Evolutionary conservation across 2,329 filamentous ascomycete genomes (phyloP), one percentile per base, ranked within the genome.

Genomic region (Paecilomyces dactylethromorphus): DNA sequence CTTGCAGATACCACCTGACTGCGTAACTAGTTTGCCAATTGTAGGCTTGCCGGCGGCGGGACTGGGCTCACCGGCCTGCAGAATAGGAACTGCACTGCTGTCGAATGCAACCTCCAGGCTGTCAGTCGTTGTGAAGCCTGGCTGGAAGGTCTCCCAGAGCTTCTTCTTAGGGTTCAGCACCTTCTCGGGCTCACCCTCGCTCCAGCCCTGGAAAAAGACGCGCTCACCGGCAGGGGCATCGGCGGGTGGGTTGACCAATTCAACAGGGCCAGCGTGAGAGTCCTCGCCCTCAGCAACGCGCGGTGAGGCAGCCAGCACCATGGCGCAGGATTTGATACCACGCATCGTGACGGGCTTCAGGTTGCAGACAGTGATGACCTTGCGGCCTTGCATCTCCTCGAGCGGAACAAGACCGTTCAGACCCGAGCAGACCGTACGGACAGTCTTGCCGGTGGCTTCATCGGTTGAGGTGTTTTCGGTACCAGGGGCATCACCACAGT

Each of bases 311-410:
- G 94, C 94, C 45, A 99, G 84, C 15, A 99, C 94, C 94, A 99
- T 97, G 70, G 92, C 88, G 57, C 78, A 82, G 32, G 83, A 89
- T 73, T 89, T 89, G 73, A 91, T 84, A 65, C 94, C 94, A 64
- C 94, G 90, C 94, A 99, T 99, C 76, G 95, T 99, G 75, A 97
- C 94, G 55, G 94, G 94, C 83, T 99, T 99, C 66, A 99, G 85
- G 78, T 99, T 99, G 82, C 91, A 96, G 22, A 99, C 93, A 1
- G 94, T 90, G 32, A 99, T 85, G 61, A 99, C 91, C 79, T 95
- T 96, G 74, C 94, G 91, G 71, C 87, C 87, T 76, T 99, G 94
- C 94, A 99, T 97, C 76, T 96, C 91, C 75, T 91, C 91, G 53
- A 99, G 83, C 0, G 94, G 94, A 1, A 99, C 80, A 31, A 97